A percentile compares a stretch with the other conserved stretches of the same genome.
phyloP scores from a whole-genome alignment of 179 eudicot species.

The Drosera spatulata region DNA sequence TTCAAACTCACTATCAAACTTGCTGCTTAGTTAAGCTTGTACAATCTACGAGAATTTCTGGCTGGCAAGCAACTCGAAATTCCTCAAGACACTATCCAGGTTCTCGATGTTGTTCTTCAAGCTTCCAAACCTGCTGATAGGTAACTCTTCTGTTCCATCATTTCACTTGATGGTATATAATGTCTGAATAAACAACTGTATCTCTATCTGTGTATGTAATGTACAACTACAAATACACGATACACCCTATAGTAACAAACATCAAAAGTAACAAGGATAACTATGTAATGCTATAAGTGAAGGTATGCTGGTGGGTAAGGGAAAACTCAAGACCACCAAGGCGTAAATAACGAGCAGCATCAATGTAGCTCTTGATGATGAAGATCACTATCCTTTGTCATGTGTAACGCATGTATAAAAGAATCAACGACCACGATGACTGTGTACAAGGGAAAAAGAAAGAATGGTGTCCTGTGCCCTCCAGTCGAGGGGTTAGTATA shows the following conservation, averaged over 20 bases:
- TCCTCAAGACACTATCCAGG: background rate
- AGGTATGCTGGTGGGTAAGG: background rate
- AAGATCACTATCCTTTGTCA: no score
- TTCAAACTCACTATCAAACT: no score
- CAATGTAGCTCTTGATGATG: background rate
- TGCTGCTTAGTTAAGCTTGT: no score
- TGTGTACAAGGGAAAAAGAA: background rate
- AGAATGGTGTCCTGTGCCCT: background rate
- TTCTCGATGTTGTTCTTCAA: conserved; percentile 65
- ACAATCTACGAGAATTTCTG: no score
- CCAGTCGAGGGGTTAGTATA: background rate
- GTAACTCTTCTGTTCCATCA: conserved; percentile 17
- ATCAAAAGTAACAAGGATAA: background rate
- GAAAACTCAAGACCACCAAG: conserved; percentile 10
- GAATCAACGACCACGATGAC: no score
- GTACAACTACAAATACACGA: background rate
- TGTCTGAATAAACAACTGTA: no score
- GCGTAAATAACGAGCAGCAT: background rate
- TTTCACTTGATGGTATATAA: background rate
- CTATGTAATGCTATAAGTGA: background rate
- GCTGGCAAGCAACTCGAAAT: no score
- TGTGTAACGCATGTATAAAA: no score
- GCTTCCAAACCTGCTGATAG: conserved; percentile 26
- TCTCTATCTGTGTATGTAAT: no score
- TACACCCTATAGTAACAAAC: background rate